Conservation (phyloP, 768 basidiomycete genomes). For the Suillus brevipes region DNA sequence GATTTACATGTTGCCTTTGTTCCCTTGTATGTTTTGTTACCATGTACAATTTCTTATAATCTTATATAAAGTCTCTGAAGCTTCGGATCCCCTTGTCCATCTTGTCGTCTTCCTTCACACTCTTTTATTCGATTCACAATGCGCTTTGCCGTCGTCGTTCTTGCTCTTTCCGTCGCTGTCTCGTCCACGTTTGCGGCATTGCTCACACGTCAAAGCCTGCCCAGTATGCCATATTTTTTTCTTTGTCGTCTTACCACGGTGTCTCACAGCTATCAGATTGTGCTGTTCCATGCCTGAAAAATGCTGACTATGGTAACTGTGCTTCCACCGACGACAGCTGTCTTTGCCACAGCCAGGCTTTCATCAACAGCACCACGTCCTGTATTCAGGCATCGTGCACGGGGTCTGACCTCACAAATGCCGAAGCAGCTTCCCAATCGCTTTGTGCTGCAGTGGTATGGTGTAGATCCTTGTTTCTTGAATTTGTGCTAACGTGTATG, state of each 20-base stretch:
- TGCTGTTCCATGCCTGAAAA: constrained; percentile 46
- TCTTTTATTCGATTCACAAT: constrained; percentile 11
- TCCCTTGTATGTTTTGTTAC: constrained; percentile 8
- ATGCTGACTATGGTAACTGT: constrained; percentile 49
- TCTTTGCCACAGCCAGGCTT: constrained; percentile 51
- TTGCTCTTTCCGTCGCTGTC: constrained; percentile 16
- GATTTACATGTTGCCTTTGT: constrained; percentile 2
- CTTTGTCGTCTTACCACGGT: constrained; percentile 5
- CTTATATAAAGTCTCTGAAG: background rate
- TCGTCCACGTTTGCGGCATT: constrained; percentile 21
- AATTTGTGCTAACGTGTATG: constrained; percentile 6
- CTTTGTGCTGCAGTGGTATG: constrained; percentile 54
- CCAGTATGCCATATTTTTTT: constrained; percentile 20
- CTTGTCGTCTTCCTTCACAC: constrained; percentile 1
- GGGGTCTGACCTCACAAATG: constrained; percentile 44
- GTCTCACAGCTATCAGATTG: constrained; percentile 42
- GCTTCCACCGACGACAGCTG: constrained; percentile 51
- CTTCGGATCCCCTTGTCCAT: background rate
- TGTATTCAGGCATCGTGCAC: constrained; percentile 53
- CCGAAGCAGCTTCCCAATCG: constrained; percentile 41
- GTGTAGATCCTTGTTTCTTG: constrained; percentile 12
- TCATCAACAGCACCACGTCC: constrained; percentile 43
- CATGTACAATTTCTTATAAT: background rate
- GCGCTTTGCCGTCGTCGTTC: constrained; percentile 18
- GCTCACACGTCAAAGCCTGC: constrained; percentile 21